Evolutionary conservation across 495 filamentous ascomycete species (phyloP).

Genomic region (Aspergillus asperescens): DNA sequence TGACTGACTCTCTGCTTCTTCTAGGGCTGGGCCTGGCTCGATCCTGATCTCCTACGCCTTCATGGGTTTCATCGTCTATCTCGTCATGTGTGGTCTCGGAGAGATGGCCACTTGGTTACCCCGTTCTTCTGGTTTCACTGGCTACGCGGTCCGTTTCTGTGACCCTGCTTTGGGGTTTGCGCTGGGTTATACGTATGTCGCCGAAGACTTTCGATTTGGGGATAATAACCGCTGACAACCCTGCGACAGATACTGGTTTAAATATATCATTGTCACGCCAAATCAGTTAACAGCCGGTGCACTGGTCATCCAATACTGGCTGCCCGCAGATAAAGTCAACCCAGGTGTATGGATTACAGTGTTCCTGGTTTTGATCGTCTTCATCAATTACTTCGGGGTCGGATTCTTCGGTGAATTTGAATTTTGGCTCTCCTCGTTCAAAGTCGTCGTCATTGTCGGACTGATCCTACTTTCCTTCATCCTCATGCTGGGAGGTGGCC

Average conservation of each 20-base stretch:
- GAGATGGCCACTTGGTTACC: slow-evolving; percentile 69
- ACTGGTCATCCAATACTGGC: slow-evolving; percentile 74
- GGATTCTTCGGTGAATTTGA: slow-evolving; percentile 74
- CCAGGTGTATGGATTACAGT: slow-evolving; percentile 52
- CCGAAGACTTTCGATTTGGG: not conserved
- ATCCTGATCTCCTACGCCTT: slow-evolving; percentile 65
- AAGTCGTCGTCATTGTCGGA: slow-evolving; percentile 67
- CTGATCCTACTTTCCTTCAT: slow-evolving; percentile 63
- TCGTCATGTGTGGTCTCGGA: slow-evolving; percentile 61
- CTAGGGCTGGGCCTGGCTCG: slow-evolving; percentile 54
- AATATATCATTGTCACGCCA: slow-evolving; percentile 70
- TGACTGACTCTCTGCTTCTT: not conserved
- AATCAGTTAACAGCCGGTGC: slow-evolving; percentile 78
- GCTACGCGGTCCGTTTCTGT: slow-evolving; percentile 57
- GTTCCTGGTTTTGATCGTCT: slow-evolving; percentile 47
- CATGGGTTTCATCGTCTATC: slow-evolving; percentile 57
- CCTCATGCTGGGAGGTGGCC: slow-evolving; percentile 69
- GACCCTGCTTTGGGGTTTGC: slow-evolving; percentile 65
- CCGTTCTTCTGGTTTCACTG: slow-evolving; percentile 54
- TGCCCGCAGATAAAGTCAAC: slow-evolving; percentile 34
- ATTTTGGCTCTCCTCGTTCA: slow-evolving; percentile 74
- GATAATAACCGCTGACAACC: not conserved
- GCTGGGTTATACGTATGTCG: slow-evolving; percentile 52
- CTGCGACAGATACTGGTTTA: slow-evolving; percentile 48
- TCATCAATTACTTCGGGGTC: slow-evolving; percentile 56